Percentiles rank a stretch among this genome's conserved stretches.
These are phyloP conservation scores for Malassezia globosa DNA, from an alignment of 1,284 basidiomycete genomes.

Conservation along the genomic window DNA sequence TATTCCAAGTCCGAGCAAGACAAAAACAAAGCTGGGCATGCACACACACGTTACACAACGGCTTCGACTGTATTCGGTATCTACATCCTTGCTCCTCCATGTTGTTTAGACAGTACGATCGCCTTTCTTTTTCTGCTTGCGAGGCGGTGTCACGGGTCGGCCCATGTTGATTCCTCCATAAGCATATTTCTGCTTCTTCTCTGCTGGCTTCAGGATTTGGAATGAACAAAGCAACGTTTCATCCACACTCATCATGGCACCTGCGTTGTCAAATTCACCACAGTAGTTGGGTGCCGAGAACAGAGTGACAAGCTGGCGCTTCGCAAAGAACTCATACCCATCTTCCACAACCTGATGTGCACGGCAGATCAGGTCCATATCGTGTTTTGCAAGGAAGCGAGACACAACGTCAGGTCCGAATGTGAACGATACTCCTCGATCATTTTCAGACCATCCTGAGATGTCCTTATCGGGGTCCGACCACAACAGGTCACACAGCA, in stretches of 20 bases:
- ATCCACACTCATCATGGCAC: slow-evolving; percentile 99
- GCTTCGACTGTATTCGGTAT: slow-evolving; percentile 11
- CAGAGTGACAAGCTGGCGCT: slow-evolving; percentile 87
- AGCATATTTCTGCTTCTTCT: slow-evolving; percentile 82
- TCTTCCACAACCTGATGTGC: slow-evolving; percentile 99
- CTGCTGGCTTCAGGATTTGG: slow-evolving; percentile 88
- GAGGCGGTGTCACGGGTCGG: slow-evolving; percentile 53
- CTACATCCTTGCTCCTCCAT: slow-evolving; percentile 9
- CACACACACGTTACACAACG: no score
- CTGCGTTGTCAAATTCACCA: slow-evolving; percentile 96
- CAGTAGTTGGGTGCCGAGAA: slow-evolving; percentile 98
- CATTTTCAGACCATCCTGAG: slow-evolving; percentile 98
- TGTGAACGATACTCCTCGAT: slow-evolving; percentile 94
- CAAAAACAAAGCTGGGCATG: no score
- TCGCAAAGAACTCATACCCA: slow-evolving; percentile 98
- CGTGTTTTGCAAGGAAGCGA: slow-evolving; percentile 90
- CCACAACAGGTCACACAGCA: slow-evolving; percentile 94
- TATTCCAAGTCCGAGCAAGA: no score
- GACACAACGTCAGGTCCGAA: slow-evolving; percentile 97
- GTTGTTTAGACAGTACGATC: background rate
- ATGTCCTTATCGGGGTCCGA: slow-evolving; percentile 99
- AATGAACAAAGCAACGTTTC: slow-evolving; percentile 95
- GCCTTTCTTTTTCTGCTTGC: slow-evolving; percentile 52
- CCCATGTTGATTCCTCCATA: slow-evolving; percentile 48
- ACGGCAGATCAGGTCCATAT: slow-evolving; percentile 98